A percentile compares a stretch with the other conserved stretches of the same genome.
phyloP scores from a whole-genome alignment of 352 stramenopile genomes.

The Pythium apleroticum region DNA sequence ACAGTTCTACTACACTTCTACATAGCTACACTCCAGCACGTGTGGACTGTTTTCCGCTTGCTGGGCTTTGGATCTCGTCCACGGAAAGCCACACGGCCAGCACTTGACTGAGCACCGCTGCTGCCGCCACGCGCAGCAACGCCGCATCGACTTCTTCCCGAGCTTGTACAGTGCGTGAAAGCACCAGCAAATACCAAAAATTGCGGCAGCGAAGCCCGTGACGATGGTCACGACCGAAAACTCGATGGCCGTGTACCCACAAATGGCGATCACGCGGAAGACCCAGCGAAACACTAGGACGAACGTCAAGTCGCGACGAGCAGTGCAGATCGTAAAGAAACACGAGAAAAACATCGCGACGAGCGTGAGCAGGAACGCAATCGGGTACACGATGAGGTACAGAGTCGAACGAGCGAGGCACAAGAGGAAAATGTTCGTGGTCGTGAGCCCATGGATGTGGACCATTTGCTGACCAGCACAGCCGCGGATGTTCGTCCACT shows the following conservation, averaged over 20 bases:
- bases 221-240: conserved; percentile 17
- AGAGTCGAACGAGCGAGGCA: not conserved
- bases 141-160: conserved; percentile 15
- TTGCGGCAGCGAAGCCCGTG: conserved; percentile 13
- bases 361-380: conserved; percentile 19
- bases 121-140: conserved; percentile 2
- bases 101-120: not conserved
- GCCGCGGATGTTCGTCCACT: conserved; percentile 31
- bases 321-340: conserved; percentile 14
- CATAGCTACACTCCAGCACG: conserved; percentile 12
- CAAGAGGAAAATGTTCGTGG: conserved; percentile 8
- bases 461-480: conserved; percentile 32
- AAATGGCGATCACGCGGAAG: conserved; percentile 19
- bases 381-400: conserved; percentile 18
- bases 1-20: not conserved
- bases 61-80: not conserved
- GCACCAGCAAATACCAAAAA: conserved; percentile 21
- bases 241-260: conserved; percentile 20
- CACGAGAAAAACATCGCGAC: conserved; percentile 14
- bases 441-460: conserved; percentile 21
- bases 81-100: not conserved
- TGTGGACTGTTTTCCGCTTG: conserved; percentile 5
- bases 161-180: conserved; percentile 24
- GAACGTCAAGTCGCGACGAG: conserved; percentile 14
- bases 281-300: conserved; percentile 20